These are phyloP conservation scores for Starmerella kuoi DNA, from an alignment of 805 yeast species.

Conservation along the genomic window DNA sequence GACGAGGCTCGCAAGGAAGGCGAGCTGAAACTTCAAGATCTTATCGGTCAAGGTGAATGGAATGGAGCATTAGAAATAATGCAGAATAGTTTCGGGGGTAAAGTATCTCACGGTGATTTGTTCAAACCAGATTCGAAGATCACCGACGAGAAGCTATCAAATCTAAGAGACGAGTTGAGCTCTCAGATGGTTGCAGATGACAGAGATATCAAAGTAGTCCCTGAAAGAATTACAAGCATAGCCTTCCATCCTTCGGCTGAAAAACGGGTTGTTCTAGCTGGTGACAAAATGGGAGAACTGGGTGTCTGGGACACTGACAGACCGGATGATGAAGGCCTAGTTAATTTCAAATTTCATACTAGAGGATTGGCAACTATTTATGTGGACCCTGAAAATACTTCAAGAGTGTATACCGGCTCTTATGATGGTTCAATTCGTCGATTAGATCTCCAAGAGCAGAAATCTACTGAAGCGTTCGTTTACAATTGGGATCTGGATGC, in stretches of 20 bases:
- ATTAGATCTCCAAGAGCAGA: conserved; percentile 51
- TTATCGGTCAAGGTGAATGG: conserved; percentile 30
- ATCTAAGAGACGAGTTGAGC: conserved; percentile 41
- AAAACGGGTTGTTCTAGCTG: conserved; percentile 61
- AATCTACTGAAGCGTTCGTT: conserved; percentile 50
- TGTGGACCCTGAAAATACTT: conserved; percentile 39
- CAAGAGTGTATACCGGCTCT: conserved; percentile 54
- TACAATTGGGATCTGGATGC: conserved; percentile 34
- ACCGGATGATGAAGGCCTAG: conserved; percentile 33
- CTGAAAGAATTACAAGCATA: conserved; percentile 61
- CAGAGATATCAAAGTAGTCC: conserved; percentile 50
- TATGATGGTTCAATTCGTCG: conserved; percentile 80
- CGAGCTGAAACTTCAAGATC: conserved; percentile 26
- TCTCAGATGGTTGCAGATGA: conserved; percentile 45
- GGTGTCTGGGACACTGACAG: conserved; percentile 75
- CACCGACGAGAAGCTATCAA: conserved; percentile 38
- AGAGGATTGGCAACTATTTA: conserved; percentile 56
- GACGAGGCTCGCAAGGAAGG: conserved; percentile 38
- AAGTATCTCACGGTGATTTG: conserved; percentile 29
- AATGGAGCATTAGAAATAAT: conserved; percentile 28
- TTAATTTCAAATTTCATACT: conserved; percentile 63
- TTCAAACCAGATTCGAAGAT: conserved; percentile 40
- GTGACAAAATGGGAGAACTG: conserved; percentile 76
- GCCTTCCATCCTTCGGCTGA: conserved; percentile 61
- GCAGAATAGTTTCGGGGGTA: conserved; percentile 21